phyloP scores from a whole-genome alignment of 257 asterid species.

The Penstemon davidsonii region DNA sequence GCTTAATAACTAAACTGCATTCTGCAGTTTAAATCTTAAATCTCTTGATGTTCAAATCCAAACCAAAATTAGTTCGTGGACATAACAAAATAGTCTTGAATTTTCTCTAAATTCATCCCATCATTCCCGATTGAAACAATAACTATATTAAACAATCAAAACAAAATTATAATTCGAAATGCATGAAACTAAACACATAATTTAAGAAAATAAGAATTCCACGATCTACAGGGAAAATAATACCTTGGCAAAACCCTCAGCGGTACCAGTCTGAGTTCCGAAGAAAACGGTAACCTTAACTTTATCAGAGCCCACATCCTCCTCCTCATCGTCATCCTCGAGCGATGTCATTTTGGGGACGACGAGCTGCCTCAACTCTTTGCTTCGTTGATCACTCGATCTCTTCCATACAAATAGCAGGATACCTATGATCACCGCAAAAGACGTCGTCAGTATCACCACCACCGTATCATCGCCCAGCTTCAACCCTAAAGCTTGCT shows the following conservation, averaged over 20 bases:
- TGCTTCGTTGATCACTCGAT: slow-evolving; percentile 48
- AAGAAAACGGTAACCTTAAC: slow-evolving; percentile 58
- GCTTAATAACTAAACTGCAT: no score
- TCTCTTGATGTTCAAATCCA: no score
- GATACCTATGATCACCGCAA: slow-evolving; percentile 57
- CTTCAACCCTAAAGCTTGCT: slow-evolving; percentile 55
- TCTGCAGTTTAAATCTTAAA: no score
- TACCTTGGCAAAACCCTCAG: slow-evolving; percentile 86
- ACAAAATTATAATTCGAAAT: slow-evolving; percentile 1
- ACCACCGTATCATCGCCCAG: slow-evolving; percentile 46
- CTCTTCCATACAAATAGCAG: slow-evolving; percentile 59
- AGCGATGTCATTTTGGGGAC: slow-evolving; percentile 39
- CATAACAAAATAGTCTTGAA: no score
- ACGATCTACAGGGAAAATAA: slow-evolving; percentile 8
- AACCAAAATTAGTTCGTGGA: no score
- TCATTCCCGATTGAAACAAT: not conserved
- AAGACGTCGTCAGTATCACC: slow-evolving; percentile 58
- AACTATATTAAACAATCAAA: not conserved
- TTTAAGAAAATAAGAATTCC: slow-evolving; percentile 3
- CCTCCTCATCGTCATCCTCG: slow-evolving; percentile 48
- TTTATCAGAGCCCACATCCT: slow-evolving; percentile 54
- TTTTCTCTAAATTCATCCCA: not conserved
- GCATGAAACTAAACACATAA: not conserved
- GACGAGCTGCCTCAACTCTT: slow-evolving; percentile 43
- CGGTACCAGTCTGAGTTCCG: slow-evolving; percentile 89